Base-by-base conservation (phyloP, 2,329 filamentous ascomycete species). In the Claviceps maximensis region DNA sequence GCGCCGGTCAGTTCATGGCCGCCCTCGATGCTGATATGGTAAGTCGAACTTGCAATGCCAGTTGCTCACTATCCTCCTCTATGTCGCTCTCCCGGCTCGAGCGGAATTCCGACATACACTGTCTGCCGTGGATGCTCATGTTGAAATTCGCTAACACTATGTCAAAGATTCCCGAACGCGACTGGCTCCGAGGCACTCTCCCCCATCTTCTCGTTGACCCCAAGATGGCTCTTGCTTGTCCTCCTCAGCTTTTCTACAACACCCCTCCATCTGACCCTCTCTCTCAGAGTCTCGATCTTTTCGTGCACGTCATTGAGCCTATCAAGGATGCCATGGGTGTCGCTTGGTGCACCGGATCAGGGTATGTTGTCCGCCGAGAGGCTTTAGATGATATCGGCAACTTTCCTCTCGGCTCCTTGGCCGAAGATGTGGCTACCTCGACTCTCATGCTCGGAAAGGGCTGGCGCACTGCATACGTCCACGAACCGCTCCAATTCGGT, bases 21-120 rank as follows among this genome's bases (percentile, higher is more conserved):
- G 77, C 77, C 41, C 67, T 85, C 36, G 82, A 85, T 61, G 81
- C 80, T 21, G 82, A 85, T 61, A 84, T 85, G 82, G 70, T 72
- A 64, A 46, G 63, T 57, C 23, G 8, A 8, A 15, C 49, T 12
- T 13, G n/a, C n/a, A n/a, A n/a, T n/a, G n/a, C n/a, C n/a, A n/a
- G n/a, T n/a, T n/a, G n/a, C n/a, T n/a, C n/a, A n/a, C n/a, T 17
- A 13, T 38, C 8, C 5, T 44, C 12, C n/a, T 4, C 33, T 4
- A 44, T 25, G 44, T n/a, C 2, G 36, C 25, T 8, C 19, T 10
- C 44, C 15, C 13, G 8, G 27, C 12, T 10, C 23, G 17, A 19
- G 15, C 12, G 42, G 9, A 45, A 19, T 40, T 5, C 6, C 42
- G 27, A 29, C 8, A n/a, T n/a, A n/a, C n/a, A n/a, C n/a, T n/a